Evolutionary conservation across 2,329 filamentous ascomycete genomes (phyloP).

Genomic region (Fusarium cyanostomum): DNA sequence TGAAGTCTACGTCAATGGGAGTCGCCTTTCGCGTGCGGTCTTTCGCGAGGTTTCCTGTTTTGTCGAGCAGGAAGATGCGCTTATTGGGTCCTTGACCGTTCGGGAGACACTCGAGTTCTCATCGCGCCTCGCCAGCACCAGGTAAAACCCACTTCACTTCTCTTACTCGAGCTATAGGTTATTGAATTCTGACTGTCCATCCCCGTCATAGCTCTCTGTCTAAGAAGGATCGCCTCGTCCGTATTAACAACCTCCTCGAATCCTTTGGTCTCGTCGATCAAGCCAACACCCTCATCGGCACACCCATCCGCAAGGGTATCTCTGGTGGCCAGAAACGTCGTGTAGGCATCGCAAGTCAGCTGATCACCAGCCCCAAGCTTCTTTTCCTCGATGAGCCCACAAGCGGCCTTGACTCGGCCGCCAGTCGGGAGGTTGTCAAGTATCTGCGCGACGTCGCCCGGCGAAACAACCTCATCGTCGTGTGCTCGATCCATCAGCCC

Average conservation of each 20-base stretch:
- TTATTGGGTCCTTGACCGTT: slow-evolving; percentile 83
- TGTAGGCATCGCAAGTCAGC: slow-evolving; percentile 80
- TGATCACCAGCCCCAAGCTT: slow-evolving; percentile 83
- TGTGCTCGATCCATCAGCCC: slow-evolving; percentile 87
- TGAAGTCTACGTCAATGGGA: slow-evolving; percentile 70
- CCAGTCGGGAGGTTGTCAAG: slow-evolving; percentile 78
- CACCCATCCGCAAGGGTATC: slow-evolving; percentile 83
- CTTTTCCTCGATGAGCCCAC: slow-evolving; percentile 88
- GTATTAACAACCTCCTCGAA: slow-evolving; percentile 72
- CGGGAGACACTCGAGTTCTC: slow-evolving; percentile 83
- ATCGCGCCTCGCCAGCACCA: slow-evolving; percentile 70
- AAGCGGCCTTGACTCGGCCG: slow-evolving; percentile 81
- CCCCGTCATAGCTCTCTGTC: slow-evolving; percentile 46
- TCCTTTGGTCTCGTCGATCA: slow-evolving; percentile 79
- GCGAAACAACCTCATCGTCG: slow-evolving; percentile 76
- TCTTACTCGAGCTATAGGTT: neutral
- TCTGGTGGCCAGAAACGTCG: slow-evolving; percentile 87
- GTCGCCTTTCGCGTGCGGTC: slow-evolving; percentile 57
- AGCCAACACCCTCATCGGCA: slow-evolving; percentile 78
- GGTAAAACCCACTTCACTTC: slow-evolving; percentile 49
- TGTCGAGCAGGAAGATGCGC: slow-evolving; percentile 88
- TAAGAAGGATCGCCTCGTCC: slow-evolving; percentile 65
- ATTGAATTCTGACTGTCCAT: neutral
- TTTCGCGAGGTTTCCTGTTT: slow-evolving; percentile 77
- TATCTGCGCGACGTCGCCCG: slow-evolving; percentile 74